Conservation (phyloP, 2,329 filamentous ascomycete genomes). For the Colletotrichum viniferum region DNA sequence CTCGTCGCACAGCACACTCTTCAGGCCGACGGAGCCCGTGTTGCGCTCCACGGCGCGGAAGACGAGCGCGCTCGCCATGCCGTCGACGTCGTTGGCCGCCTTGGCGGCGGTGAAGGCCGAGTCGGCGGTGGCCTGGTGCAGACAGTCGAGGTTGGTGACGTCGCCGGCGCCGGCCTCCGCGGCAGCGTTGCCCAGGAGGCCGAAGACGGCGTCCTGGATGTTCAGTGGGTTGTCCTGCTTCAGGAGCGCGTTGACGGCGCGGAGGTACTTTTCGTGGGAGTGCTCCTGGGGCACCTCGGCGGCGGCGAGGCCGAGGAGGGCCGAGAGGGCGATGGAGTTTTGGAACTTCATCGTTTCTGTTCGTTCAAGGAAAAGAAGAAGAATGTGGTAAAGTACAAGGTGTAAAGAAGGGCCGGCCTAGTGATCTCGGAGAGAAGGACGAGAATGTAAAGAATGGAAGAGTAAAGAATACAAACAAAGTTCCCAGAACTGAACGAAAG, state of each 20-base stretch:
- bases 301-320: constrained; percentile 9
- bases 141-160: constrained; percentile 54
- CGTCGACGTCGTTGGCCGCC: constrained; percentile 54
- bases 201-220: constrained; percentile 55
- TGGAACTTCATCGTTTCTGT: constrained; percentile 22
- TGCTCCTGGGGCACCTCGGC: constrained; percentile 62
- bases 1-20: constrained; percentile 62
- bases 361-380: not conserved
- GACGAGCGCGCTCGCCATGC: constrained; percentile 57
- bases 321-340: constrained; percentile 10
- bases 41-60: constrained; percentile 64
- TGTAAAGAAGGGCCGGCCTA: constrained; percentile 22
- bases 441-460: constrained; percentile 10
- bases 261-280: constrained; percentile 55
- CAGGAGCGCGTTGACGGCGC: constrained; percentile 46
- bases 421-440: constrained; percentile 6
- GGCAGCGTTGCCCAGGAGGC: constrained; percentile 46
- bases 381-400: not conserved
- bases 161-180: constrained; percentile 40
- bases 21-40: constrained; percentile 60
- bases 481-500: constrained; percentile 26
- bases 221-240: constrained; percentile 56
- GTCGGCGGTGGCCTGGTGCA: constrained; percentile 63
- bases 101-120: constrained; percentile 67
- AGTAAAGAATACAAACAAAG: constrained; percentile 6